Evolutionary conservation across 2,329 filamentous ascomycete species (phyloP).

Genomic region (Aspergillus sp.): DNA sequence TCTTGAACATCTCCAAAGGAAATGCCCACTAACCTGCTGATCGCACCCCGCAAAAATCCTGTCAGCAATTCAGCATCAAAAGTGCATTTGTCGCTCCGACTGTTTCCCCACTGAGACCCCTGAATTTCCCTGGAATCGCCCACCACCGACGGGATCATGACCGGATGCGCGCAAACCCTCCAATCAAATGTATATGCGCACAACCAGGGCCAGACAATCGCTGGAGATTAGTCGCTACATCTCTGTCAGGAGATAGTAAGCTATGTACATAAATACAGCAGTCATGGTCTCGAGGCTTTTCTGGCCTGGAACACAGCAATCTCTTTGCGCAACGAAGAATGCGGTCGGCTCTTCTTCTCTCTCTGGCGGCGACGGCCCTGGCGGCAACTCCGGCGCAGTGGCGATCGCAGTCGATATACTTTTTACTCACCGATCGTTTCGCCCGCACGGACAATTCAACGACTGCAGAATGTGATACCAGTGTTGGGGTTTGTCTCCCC

Average conservation of each 20-base stretch:
- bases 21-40: not conserved
- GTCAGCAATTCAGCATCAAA: not conserved
- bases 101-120: not conserved
- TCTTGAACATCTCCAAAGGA: not conserved
- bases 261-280: not conserved
- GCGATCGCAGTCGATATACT: slow-evolving; percentile 47
- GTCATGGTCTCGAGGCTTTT: not conserved
- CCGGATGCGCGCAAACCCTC: not conserved
- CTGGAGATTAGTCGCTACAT: slow-evolving; percentile 14
- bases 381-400: slow-evolving; percentile 38
- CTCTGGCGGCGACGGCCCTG: slow-evolving; percentile 22
- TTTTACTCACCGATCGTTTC: slow-evolving; percentile 49
- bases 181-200: not conserved
- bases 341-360: slow-evolving; percentile 14
- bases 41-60: not conserved
- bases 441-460: slow-evolving; percentile 42
- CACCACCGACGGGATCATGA: not conserved
- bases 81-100: not conserved
- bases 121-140: not conserved
- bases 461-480: slow-evolving; percentile 31
- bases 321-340: not conserved
- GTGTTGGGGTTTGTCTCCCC: slow-evolving; percentile 18
- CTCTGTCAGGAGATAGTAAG: not conserved
- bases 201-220: slow-evolving; percentile 6
- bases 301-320: not conserved